Evolutionary conservation across 768 basidiomycete species (phyloP).

Genomic region (Lactarius sanguifluus): DNA sequence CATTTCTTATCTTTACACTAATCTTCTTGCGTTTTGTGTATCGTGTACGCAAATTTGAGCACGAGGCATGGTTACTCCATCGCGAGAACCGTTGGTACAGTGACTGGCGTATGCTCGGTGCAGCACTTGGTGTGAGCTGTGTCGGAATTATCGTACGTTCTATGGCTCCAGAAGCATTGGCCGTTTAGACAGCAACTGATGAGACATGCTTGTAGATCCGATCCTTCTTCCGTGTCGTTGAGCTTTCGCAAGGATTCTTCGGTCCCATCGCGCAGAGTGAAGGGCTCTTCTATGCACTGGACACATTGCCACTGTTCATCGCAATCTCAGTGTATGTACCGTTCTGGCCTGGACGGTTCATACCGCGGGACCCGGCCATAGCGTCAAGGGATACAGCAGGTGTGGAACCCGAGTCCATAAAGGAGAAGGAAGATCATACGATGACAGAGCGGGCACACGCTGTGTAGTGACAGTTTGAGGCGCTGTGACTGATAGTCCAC

Average conservation of each 20-base stretch:
- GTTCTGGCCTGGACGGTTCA: constrained; percentile 68
- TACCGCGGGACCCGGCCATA: constrained; percentile 29
- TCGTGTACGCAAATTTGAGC: constrained; percentile 45
- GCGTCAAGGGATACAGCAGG: constrained; percentile 43
- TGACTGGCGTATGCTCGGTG: constrained; percentile 60
- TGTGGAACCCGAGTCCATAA: not conserved
- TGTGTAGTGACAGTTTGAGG: constrained; percentile 1
- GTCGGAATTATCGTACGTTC: constrained; percentile 59
- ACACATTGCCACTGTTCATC: constrained; percentile 64
- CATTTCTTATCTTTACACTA: constrained; percentile 37
- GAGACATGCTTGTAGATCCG: constrained; percentile 48
- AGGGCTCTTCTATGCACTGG: constrained; percentile 62
- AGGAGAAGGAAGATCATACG: not conserved
- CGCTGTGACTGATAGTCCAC: not conserved
- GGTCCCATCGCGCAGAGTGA: constrained; percentile 60
- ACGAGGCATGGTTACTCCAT: constrained; percentile 44
- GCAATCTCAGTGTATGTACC: constrained; percentile 55
- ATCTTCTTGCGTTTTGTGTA: constrained; percentile 38
- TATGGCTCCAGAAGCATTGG: not conserved
- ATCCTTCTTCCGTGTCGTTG: constrained; percentile 55
- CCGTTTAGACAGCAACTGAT: not conserved
- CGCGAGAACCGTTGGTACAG: constrained; percentile 44
- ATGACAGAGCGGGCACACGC: not conserved
- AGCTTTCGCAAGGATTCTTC: constrained; percentile 61
- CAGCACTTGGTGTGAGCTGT: constrained; percentile 53